Conservation (phyloP, 768 basidiomycete genomes). For the Chalciporus sphaerocephalus region DNA sequence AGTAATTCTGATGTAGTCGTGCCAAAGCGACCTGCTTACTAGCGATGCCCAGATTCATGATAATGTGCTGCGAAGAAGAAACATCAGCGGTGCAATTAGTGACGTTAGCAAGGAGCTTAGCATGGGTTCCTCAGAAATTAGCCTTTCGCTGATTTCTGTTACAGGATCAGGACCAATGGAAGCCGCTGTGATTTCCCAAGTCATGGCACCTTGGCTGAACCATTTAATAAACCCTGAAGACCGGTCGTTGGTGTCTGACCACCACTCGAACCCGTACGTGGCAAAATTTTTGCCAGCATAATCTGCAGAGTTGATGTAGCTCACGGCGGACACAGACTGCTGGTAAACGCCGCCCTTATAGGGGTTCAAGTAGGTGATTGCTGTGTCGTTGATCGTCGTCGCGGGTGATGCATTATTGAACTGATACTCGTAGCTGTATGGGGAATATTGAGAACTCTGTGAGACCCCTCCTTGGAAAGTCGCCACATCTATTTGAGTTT, state of each 20-base stretch:
- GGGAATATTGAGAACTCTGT: conserved; percentile 77
- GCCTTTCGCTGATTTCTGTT: conserved; percentile 55
- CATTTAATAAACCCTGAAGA: conserved; percentile 80
- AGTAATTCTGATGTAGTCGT: not conserved
- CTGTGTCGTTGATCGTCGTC: conserved; percentile 48
- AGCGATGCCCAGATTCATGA: conserved; percentile 83
- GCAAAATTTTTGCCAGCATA: conserved; percentile 56
- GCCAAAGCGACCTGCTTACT: conserved; percentile 33
- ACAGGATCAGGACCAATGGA: conserved; percentile 63
- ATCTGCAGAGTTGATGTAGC: conserved; percentile 47
- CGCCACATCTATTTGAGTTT: conserved; percentile 64
- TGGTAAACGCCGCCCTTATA: conserved; percentile 72
- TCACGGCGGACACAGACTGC: conserved; percentile 69
- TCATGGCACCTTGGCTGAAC: conserved; percentile 59
- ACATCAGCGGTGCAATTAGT: conserved; percentile 6
- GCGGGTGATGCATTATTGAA: conserved; percentile 52
- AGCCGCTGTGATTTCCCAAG: conserved; percentile 68
- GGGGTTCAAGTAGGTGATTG: conserved; percentile 52
- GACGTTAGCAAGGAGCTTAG: conserved; percentile 39
- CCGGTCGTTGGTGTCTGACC: conserved; percentile 63
- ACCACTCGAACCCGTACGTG: conserved; percentile 77
- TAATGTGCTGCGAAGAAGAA: conserved; percentile 52
- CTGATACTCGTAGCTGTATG: conserved; percentile 67
- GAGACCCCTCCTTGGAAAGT: conserved; percentile 61
- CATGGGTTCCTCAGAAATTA: conserved; percentile 91